phyloP scores from a whole-genome alignment of 768 basidiomycete genomes.

The Calocera cornea region DNA sequence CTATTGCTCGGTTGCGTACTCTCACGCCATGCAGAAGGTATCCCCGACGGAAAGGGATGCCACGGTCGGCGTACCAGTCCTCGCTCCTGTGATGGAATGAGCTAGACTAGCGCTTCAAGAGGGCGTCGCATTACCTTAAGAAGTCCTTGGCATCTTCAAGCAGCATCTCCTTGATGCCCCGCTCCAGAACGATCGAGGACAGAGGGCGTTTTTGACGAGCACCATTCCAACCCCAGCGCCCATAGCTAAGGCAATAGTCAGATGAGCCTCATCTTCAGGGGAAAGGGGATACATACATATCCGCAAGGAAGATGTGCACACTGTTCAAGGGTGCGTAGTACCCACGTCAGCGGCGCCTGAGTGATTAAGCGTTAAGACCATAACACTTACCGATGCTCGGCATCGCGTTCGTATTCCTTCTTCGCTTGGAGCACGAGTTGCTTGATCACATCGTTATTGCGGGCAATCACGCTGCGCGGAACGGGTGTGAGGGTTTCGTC shows the following conservation, averaged over 20 bases:
- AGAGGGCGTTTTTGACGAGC: constrained; percentile 52
- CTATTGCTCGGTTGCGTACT: constrained; percentile 19
- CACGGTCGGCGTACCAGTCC: constrained; percentile 11
- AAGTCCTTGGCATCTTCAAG: constrained; percentile 1
- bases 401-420: constrained; percentile 1
- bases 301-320: not conserved
- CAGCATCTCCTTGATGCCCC: constrained; percentile 26
- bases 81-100: not conserved
- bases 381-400: not conserved
- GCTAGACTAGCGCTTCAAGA: not conserved
- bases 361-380: not conserved
- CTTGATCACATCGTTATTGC: not conserved
- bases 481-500: not conserved
- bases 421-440: not conserved
- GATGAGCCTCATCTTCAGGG: not conserved
- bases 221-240: constrained; percentile 43
- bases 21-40: constrained; percentile 10
- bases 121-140: not conserved
- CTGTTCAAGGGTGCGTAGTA: not conserved
- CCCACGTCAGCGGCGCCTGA: not conserved
- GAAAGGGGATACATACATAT: not conserved
- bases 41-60: constrained; percentile 14
- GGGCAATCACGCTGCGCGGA: not conserved
- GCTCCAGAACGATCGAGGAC: constrained; percentile 55
- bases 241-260: not conserved